Percentiles rank a stretch among this genome's conserved stretches.
Evolutionary conservation across 371 early-diverging fungal genomes (phyloP).

Genomic region (Actinomortierella ambigua): DNA sequence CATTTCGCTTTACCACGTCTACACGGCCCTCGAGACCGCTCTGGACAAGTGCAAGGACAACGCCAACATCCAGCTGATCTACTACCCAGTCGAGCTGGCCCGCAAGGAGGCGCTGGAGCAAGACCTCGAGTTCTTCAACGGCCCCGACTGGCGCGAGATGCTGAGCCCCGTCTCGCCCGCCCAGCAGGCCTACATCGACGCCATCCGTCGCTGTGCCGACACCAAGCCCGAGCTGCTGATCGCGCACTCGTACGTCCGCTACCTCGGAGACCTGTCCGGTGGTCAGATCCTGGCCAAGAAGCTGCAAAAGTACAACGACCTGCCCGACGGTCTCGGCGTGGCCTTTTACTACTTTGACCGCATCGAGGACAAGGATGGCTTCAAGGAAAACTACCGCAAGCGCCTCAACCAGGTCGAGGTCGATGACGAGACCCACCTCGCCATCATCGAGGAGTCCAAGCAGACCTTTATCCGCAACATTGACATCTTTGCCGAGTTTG

Average conservation of each 20-base stretch:
- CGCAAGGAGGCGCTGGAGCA: constrained; percentile 50
- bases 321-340: constrained; percentile 50
- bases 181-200: constrained; percentile 52
- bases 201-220: constrained; percentile 53
- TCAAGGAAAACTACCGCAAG: constrained; percentile 63
- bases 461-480: constrained; percentile 40
- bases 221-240: constrained; percentile 58
- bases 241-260: constrained; percentile 66
- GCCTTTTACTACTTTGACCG: constrained; percentile 56
- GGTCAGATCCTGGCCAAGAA: constrained; percentile 65
- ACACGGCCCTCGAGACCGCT: constrained; percentile 54
- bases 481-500: constrained; percentile 46
- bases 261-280: constrained; percentile 67
- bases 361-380: constrained; percentile 58
- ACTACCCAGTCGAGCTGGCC: constrained; percentile 60
- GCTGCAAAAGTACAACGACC: constrained; percentile 55
- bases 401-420: constrained; percentile 54
- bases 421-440: constrained; percentile 34
- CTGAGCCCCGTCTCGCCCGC: constrained; percentile 59
- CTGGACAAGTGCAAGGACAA: constrained; percentile 57
- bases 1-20: constrained; percentile 42
- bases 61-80: constrained; percentile 53
- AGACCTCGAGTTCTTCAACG: constrained; percentile 63
- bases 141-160: constrained; percentile 49
- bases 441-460: constrained; percentile 38